These are phyloP conservation scores for Arabis hirsuta DNA, from an alignment of 345 rosid genomes.

Conservation along the genomic window DNA sequence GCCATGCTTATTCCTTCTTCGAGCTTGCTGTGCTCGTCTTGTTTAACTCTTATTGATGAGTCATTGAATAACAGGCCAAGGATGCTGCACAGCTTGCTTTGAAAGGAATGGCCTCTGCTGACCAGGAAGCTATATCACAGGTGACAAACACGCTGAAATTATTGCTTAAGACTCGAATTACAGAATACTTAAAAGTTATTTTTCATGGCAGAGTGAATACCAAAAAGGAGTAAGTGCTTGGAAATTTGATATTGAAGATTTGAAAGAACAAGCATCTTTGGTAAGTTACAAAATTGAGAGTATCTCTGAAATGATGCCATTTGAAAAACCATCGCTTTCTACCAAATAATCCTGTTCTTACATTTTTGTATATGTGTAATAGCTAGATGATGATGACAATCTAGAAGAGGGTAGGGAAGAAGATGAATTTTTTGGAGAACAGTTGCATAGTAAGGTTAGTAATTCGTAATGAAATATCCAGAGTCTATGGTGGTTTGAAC, in stretches of 20 bases:
- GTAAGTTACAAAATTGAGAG: constrained; percentile 51
- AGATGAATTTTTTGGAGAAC: constrained; percentile 52
- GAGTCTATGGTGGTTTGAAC: constrained; percentile 19
- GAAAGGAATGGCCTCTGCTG: constrained; percentile 94
- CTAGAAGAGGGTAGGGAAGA: constrained; percentile 57
- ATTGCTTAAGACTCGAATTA: constrained; percentile 1
- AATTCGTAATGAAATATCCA: neutral
- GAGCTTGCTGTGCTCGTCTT: constrained; percentile 28
- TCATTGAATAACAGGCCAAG: constrained; percentile 66
- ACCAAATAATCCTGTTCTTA: neutral
- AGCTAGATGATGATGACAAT: constrained; percentile 82
- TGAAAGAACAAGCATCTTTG: constrained; percentile 92
- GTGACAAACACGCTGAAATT: constrained; percentile 45
- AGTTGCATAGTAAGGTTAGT: constrained; percentile 54
- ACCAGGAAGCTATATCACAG: constrained; percentile 94
- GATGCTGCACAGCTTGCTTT: constrained; percentile 96
- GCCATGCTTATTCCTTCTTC: constrained; percentile 25
- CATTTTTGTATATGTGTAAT: constrained; percentile 24
- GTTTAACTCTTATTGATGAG: constrained; percentile 23
- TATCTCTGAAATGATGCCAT: constrained; percentile 9
- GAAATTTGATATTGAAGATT: constrained; percentile 93
- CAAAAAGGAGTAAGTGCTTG: constrained; percentile 99
- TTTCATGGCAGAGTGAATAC: constrained; percentile 78
- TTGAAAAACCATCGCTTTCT: constrained; percentile 24
- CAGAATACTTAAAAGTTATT: constrained; percentile 8